Conservation (phyloP, 2,329 filamentous ascomycete species). For the Dryadomyces sulphureus region DNA sequence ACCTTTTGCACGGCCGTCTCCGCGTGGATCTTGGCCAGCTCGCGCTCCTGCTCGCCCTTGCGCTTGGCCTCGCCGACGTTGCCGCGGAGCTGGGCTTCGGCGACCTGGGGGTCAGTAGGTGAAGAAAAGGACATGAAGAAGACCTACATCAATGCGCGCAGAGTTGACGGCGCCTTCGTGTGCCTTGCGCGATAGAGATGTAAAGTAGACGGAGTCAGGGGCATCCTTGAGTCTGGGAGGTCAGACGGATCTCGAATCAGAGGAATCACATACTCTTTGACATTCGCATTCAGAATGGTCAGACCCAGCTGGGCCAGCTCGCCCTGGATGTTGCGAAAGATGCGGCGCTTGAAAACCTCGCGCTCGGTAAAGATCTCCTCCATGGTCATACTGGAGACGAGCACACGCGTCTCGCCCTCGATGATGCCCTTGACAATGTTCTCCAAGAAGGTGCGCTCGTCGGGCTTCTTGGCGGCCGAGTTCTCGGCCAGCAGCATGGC, state of each 20-base stretch:
- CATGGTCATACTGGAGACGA: conserved; percentile 85
- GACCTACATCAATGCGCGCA: conserved; percentile 6
- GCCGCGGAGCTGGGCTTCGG: conserved; percentile 48
- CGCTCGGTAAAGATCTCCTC: conserved; percentile 49
- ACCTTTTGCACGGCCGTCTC: conserved; percentile 76
- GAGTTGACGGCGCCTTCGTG: conserved; percentile 78
- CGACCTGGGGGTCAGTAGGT: conserved; percentile 29
- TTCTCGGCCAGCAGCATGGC: conserved; percentile 61
- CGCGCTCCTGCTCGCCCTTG: conserved; percentile 66
- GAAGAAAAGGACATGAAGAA: neutral
- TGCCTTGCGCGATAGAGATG: conserved; percentile 66
- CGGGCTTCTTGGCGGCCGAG: conserved; percentile 18
- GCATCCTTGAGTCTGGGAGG: conserved; percentile 52
- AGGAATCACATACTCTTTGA: conserved; percentile 51
- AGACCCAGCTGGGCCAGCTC: conserved; percentile 73
- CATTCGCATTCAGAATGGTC: conserved; percentile 52
- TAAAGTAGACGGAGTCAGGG: conserved; percentile 68
- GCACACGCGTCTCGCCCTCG: conserved; percentile 71
- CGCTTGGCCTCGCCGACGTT: conserved; percentile 67
- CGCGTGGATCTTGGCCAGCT: conserved; percentile 78
- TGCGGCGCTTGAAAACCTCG: conserved; percentile 41
- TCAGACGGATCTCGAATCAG: neutral
- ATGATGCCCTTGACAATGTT: conserved; percentile 85
- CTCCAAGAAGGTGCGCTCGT: conserved; percentile 47
- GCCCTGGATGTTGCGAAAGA: conserved; percentile 60